Evolutionary conservation across 192 early-diverging fungal genomes (phyloP), one percentile per base, ranked within the genome.

Genomic region (Coemansia sp.): DNA sequence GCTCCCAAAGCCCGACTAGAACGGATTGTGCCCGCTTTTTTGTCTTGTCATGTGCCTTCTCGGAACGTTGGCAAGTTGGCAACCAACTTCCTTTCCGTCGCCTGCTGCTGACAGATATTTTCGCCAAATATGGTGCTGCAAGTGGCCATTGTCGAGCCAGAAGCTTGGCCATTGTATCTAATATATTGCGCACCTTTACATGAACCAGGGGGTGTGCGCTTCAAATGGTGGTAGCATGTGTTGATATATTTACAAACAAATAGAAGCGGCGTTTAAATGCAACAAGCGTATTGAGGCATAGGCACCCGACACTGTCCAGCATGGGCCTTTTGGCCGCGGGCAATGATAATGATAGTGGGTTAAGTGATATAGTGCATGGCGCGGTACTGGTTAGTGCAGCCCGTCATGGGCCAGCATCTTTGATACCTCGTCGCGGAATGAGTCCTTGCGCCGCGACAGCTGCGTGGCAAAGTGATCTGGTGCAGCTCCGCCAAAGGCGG

Each of bases 401-500:
- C 39, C 42, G 14, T 70, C 61, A 35, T 26, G 56, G n/a, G 68
- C 55, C 55, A 43, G 53, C 56, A 70, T 58, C 25, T 37, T 61
- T 20, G 68, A 63, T n/a, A 41, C 55, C 41, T 70, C 68, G 53
- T 61, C 53, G 21, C 34, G 13, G 36, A 70, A 70, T 43, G 53
- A 48, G 36, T 71, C 69, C 57, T 71, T 71, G 59, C 47, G 65
- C 23, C 16, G 57, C 16, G 37, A 59, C 8, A 45, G 31, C 7
- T 57, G 26, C 52, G 16, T 12, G 14, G 13, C 26, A 55, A 55
- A 55, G 10, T 36, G 58, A 11, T 59, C 58, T 38, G 58, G 1
- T 16, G 26, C 20, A 8, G 7, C 26, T 18, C 58, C 58, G 3
- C 20, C 58, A 31, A 13, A 26, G 26, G 25, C 26, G 26, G 25